phyloP scores from a whole-genome alignment of 2,329 filamentous ascomycete genomes.

The Neoscytalidium dimidiatum region DNA sequence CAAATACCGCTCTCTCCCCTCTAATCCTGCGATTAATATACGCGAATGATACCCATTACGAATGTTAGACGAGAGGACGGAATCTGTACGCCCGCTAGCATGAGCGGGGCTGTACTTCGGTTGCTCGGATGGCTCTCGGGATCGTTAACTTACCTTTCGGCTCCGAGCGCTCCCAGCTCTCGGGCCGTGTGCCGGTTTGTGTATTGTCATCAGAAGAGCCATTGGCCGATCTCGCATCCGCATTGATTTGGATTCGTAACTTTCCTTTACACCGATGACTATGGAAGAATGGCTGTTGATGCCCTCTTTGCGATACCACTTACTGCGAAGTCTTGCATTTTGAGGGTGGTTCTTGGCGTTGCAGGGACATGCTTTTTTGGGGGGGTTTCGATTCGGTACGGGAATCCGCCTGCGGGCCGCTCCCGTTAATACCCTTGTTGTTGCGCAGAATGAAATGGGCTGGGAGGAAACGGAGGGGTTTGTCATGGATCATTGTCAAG shows the following conservation, averaged over 20 bases:
- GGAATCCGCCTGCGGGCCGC: not conserved
- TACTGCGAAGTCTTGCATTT: not conserved
- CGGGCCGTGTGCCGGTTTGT: not conserved
- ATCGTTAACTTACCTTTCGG: not conserved
- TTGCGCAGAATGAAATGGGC: not conserved
- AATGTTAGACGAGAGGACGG: not conserved
- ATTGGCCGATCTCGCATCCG: not conserved
- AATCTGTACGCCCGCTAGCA: not conserved
- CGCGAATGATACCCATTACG: conserved; percentile 11
- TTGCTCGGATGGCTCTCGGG: conserved; percentile 3
- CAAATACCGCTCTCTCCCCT: not conserved
- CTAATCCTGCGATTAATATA: not conserved
- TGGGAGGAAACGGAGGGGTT: not conserved
- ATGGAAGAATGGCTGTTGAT: conserved; percentile 24
- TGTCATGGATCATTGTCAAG: not conserved
- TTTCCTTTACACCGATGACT: conserved; percentile 20
- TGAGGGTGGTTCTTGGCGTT: not conserved
- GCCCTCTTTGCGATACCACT: conserved; percentile 11
- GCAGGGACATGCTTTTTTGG: conserved; percentile 22
- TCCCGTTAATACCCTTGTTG: not conserved
- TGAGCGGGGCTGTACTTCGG: not conserved
- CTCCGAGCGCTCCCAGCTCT: not conserved
- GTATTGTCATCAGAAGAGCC: not conserved
- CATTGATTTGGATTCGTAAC: conserved; percentile 18
- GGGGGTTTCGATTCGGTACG: conserved; percentile 19